Conservation (phyloP, 1,284 basidiomycete species). For the Ceratobasidium sp. region DNA sequence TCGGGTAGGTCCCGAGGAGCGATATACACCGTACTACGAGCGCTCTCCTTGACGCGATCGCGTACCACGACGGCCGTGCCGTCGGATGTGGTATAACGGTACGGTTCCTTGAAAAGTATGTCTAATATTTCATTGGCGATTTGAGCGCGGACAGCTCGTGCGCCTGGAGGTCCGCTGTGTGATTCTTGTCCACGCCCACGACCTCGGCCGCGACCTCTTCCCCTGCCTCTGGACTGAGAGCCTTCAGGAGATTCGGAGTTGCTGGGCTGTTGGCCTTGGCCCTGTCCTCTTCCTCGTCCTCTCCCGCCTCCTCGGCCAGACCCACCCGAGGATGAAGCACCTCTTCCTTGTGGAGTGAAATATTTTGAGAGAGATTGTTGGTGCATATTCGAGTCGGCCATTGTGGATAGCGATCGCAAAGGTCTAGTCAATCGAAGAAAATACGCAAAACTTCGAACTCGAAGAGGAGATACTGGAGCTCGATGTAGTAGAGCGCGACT, state of each 20-base stretch:
- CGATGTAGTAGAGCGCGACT: not conserved
- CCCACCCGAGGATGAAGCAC: constrained; percentile 8
- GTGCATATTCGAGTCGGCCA: constrained; percentile 2
- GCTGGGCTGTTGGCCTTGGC: not conserved
- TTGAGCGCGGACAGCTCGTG: constrained; percentile 28
- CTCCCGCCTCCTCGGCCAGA: not conserved
- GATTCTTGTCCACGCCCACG: constrained; percentile 14
- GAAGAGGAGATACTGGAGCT: not conserved
- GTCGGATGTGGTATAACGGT: constrained; percentile 12
- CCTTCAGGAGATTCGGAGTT: not conserved
- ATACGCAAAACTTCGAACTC: not conserved
- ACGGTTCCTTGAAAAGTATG: constrained; percentile 32
- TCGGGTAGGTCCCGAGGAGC: constrained; percentile 24
- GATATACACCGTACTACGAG: constrained; percentile 21
- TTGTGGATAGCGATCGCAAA: not conserved
- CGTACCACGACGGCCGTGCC: constrained; percentile 26
- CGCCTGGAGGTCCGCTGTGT: constrained; percentile 26
- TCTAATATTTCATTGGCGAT: constrained; percentile 38
- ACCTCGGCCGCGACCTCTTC: constrained; percentile 12
- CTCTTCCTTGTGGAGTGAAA: constrained; percentile 24
- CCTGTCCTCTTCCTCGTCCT: not conserved
- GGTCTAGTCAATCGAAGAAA: not conserved
- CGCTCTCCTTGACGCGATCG: constrained; percentile 31
- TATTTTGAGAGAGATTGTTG: constrained; percentile 28
- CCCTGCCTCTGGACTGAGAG: not conserved